These are phyloP conservation scores for Zygnema circumcarinatum DNA, from an alignment of 139 green algal genomes.

Conservation along the genomic window DNA sequence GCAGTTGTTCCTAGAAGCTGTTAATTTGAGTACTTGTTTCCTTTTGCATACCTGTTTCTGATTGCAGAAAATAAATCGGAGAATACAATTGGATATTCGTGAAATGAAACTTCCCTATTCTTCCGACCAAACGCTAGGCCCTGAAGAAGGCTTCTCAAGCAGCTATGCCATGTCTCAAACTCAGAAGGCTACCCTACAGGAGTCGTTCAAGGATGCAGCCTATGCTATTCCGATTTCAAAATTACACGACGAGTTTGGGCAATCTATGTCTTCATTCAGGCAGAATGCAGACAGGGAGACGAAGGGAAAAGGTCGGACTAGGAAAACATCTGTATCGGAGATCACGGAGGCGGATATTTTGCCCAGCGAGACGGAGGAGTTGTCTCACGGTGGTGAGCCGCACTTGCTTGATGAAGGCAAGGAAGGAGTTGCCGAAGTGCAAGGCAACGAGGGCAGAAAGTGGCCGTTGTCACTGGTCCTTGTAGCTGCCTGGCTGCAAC, in stretches of 20 bases:
- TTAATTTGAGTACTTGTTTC: too few species aligned
- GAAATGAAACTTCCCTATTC: too few species aligned
- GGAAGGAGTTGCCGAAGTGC: not conserved
- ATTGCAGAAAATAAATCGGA: too few species aligned
- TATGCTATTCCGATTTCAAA: too few species aligned
- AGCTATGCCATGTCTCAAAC: too few species aligned
- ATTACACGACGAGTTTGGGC: not conserved
- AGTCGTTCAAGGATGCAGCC: too few species aligned
- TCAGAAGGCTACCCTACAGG: too few species aligned
- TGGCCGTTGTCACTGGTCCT: not conserved
- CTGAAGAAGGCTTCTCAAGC: too few species aligned
- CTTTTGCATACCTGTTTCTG: too few species aligned
- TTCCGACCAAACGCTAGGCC: too few species aligned
- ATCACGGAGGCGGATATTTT: not conserved
- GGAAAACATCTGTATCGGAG: not conserved
- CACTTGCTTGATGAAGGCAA: not conserved
- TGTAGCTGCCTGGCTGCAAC: not conserved
- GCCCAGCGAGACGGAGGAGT: not conserved
- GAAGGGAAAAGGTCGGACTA: not conserved
- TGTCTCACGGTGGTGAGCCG: not conserved
- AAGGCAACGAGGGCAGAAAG: not conserved
- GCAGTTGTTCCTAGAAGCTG: too few species aligned
- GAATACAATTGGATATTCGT: too few species aligned
- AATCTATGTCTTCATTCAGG: not conserved
- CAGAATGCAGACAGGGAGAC: not conserved